Base-by-base conservation (phyloP, 2,329 filamentous ascomycete species). In the Diatrype stigma region DNA sequence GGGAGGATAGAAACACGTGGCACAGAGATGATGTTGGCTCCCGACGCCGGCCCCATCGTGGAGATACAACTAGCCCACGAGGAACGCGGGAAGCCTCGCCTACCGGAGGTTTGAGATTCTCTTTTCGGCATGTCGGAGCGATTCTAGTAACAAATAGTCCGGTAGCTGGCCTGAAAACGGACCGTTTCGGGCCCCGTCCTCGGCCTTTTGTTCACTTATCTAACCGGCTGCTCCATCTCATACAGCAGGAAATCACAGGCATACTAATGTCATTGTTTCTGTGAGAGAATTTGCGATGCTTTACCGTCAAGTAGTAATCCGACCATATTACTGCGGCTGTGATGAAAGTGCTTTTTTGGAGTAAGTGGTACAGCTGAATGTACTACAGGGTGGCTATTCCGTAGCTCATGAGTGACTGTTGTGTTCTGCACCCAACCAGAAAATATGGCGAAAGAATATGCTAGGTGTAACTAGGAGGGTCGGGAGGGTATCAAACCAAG, bases 1-100 rank as follows among this genome's bases (percentile, higher is more conserved):
- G 48, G 49, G 32, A 51, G 17, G 49, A 48, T 37, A 49, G 46
- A 14, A 46, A 38, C 40, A 48, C 23, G 49, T 55, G 52, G 52
- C 53, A 46, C 50, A 51, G 49, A 53, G 48, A 55, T 51, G 46
- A 50, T 50, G 50, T 45, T 38, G 45, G 46, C 51, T 45, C 53
- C 49, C 49, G 32, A 49, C 50, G 51, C 45, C 48, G n/a, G 14
- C 12, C 12, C 37, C 8, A 40, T 12, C 37, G 16, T 11, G 3
- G n/a, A 21, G 26, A 30, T 30, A 30, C 26, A 52, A 28, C 35
- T 48, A 47, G 42, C 21, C 49, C 35, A 30, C 26, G 26, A 30
- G 5, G 37, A n/a, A 19, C 19, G 37, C 17, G 37, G 37, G n/a
- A 40, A 21, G 17, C 37, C 16, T 40, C 37, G 17, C 37, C 10